phyloP scores from a whole-genome alignment of 2,329 filamentous ascomycete genomes.

The Myriosclerotinia scirpicola region DNA sequence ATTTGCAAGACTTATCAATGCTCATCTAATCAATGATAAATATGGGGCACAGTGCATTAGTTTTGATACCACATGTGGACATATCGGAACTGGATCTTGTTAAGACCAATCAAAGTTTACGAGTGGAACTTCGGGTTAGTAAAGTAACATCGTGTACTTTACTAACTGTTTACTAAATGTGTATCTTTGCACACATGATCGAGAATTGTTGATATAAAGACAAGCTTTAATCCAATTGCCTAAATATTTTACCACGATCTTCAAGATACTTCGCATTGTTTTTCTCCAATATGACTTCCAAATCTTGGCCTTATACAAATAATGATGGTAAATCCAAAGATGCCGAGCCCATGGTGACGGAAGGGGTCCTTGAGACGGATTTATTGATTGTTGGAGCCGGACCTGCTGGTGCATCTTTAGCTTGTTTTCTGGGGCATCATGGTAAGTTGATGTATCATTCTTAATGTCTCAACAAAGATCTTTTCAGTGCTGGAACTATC shows the following conservation, averaged over 20 bases:
- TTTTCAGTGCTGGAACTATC: background rate
- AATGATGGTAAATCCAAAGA: background rate
- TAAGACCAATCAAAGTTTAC: background rate
- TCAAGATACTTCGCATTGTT: background rate
- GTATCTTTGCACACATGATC: background rate
- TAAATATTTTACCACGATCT: background rate
- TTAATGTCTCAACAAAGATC: too few species aligned
- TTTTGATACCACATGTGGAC: background rate
- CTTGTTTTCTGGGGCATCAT: slow-evolving; percentile 53
- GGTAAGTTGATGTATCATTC: slow-evolving; percentile 38
- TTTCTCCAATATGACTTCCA: slow-evolving; percentile 1
- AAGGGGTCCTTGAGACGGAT: slow-evolving; percentile 43
- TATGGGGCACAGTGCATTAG: background rate
- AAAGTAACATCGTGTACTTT: background rate
- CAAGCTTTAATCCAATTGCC: background rate
- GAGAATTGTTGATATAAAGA: background rate
- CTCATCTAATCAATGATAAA: slow-evolving; percentile 16
- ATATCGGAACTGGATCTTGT: background rate
- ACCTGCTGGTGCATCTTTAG: slow-evolving; percentile 54
- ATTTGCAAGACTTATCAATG: slow-evolving; percentile 6
- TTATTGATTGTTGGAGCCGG: slow-evolving; percentile 53
- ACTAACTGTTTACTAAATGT: background rate
- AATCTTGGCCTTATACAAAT: slow-evolving; percentile 17
- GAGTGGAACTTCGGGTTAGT: background rate
- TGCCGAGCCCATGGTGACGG: background rate